Base-by-base conservation (phyloP, 176 grass and related monocot genomes). In the Typha latifolia region DNA sequence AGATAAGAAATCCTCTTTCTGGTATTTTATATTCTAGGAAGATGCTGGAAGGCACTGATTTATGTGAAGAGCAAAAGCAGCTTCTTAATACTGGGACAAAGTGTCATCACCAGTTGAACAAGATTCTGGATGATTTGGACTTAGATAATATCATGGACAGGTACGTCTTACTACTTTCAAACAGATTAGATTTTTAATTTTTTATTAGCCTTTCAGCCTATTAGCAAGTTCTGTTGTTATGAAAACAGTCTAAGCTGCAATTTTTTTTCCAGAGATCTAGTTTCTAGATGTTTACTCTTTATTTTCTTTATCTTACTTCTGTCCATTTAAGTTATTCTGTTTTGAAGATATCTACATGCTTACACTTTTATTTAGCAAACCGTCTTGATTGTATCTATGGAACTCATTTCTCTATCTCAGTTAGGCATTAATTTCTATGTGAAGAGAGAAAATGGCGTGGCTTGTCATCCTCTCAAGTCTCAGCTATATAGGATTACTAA, bases 1-100 rank as follows among this genome's bases (percentile, higher is more conserved):
- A 90, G 76, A 91, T 88, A 71, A 81, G 69, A 52, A 92, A 89
- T 70, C 93, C 93, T 31, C 89, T 97, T 61, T 92, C 88, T 13
- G 88, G 93, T 72, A 92, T 97, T 66, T 65, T 87, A 49, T 90
- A 89, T 49, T 84, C 77, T 48, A 85, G 81, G 70, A 86, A 85
- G 74, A 49, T 78, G 19, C 59, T 97, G 20, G 84, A 90, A 74
- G 70, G 29, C 63, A 88, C 85, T 21, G 83, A 70, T 68, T 64
- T 97, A 78, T 77, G 69, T 34, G 81, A 84, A 73, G 85, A 97
- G 70, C 93, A 97, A 75, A 86, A 68, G 72, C 84, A 70, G 52
- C 67, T 89, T 62, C 62, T 97, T 23, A 49, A 51, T 50, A 83
- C 85, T 1, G 76, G 66, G 21, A 74, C 90, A 16, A 82, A 70